phyloP scores from a whole-genome alignment of 2,329 filamentous ascomycete species.

The Seiridium cupressi region DNA sequence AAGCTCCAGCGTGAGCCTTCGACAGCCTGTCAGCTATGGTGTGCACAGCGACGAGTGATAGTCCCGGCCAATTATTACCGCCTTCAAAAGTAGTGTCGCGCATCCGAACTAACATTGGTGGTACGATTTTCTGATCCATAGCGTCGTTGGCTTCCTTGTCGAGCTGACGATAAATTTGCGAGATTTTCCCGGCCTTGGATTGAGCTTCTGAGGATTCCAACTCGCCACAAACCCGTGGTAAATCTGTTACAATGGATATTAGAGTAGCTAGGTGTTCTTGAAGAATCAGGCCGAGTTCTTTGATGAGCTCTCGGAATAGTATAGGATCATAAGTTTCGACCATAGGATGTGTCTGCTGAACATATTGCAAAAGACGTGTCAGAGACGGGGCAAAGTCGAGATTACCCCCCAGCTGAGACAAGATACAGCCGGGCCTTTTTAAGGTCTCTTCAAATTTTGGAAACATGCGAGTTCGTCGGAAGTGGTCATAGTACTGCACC shows the following conservation, averaged over 20 bases:
- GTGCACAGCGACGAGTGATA: slow-evolving; percentile 28
- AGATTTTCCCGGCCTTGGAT: slow-evolving; percentile 12
- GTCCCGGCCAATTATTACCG: slow-evolving; percentile 19
- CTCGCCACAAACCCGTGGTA: slow-evolving; percentile 12
- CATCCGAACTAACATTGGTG: slow-evolving; percentile 24
- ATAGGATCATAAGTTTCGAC: slow-evolving; percentile 13
- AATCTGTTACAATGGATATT: slow-evolving; percentile 10
- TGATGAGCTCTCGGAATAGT: slow-evolving; percentile 12
- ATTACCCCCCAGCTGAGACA: slow-evolving; percentile 15
- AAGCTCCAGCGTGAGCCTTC: slow-evolving; percentile 21
- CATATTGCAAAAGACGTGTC: slow-evolving; percentile 11
- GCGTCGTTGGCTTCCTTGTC: slow-evolving; percentile 13
- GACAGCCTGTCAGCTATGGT: slow-evolving; percentile 26
- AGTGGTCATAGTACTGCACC: slow-evolving; percentile 27
- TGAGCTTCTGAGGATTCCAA: slow-evolving; percentile 1
- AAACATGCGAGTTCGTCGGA: slow-evolving; percentile 28
- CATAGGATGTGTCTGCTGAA: slow-evolving; percentile 9
- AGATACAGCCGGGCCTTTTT: slow-evolving; percentile 17
- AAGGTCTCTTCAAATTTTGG: slow-evolving; percentile 25
- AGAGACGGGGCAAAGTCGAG: slow-evolving; percentile 8
- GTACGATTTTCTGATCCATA: slow-evolving; percentile 19
- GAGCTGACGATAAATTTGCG: slow-evolving; percentile 15
- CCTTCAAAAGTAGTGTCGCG: slow-evolving; percentile 19
- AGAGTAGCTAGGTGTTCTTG: slow-evolving; percentile 14
- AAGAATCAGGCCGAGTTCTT: slow-evolving; percentile 12